Evolutionary conservation across 352 stramenopile genomes (phyloP).

Genomic region (Globisporangium heterothallicum): DNA sequence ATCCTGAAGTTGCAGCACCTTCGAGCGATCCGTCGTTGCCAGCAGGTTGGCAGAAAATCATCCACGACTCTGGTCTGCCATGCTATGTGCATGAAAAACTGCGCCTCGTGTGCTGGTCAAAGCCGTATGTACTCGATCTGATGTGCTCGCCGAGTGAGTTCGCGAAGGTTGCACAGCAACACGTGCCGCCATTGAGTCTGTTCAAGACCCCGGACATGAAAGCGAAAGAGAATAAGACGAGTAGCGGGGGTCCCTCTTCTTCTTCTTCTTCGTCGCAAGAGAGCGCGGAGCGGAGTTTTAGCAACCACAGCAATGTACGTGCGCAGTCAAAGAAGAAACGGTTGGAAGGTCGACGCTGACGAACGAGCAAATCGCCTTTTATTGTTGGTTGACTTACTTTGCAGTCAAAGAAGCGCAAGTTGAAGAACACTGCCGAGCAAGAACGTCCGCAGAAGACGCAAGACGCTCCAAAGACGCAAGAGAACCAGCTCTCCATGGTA

Average conservation of each 20-base stretch:
- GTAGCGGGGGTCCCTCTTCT: neutral
- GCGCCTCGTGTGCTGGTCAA: constrained; percentile 62
- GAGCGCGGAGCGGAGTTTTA: neutral
- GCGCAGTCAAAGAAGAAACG: neutral
- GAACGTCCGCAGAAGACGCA: constrained; percentile 6
- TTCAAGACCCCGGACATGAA: constrained; percentile 30
- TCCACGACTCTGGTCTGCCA: constrained; percentile 58
- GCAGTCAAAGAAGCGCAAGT: constrained; percentile 43
- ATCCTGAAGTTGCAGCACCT: constrained; percentile 2
- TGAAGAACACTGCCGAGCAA: constrained; percentile 18
- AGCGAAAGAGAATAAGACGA: neutral
- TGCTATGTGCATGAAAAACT: constrained; percentile 61
- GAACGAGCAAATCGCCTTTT: neutral
- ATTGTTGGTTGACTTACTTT: neutral
- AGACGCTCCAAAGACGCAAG: constrained; percentile 8
- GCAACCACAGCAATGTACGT: constrained; percentile 2
- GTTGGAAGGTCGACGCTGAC: too few relatives aligned
- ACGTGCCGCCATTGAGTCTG: constrained; percentile 64
- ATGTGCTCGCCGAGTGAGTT: constrained; percentile 26
- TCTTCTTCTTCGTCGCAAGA: neutral
- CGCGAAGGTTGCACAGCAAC: constrained; percentile 36
- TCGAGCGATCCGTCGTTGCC: constrained; percentile 33
- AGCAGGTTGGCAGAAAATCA: constrained; percentile 51
- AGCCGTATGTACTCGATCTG: constrained; percentile 53
- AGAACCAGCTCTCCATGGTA: constrained; percentile 35